Evolutionary conservation across 768 basidiomycete species (phyloP).

Genomic region (Sutorius australiensis): DNA sequence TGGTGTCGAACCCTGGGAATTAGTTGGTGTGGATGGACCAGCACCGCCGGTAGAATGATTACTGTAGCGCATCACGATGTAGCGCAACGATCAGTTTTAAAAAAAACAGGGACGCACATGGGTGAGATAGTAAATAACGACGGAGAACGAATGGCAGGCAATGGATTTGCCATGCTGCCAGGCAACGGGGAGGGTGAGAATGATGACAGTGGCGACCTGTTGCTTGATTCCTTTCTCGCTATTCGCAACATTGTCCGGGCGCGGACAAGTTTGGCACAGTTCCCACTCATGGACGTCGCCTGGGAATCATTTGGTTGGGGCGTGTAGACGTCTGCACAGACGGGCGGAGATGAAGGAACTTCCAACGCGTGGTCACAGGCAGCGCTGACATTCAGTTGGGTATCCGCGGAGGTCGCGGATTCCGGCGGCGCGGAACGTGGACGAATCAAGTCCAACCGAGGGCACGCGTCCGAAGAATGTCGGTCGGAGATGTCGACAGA

Average conservation of each 20-base stretch:
- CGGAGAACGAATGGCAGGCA: not conserved
- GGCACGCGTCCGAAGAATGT: not conserved
- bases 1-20: conserved; percentile 19
- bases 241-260: conserved; percentile 18
- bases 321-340: not conserved
- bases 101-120: conserved; percentile 19
- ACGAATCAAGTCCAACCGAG: not conserved
- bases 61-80: conserved; percentile 1
- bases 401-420: conserved; percentile 1
- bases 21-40: conserved; percentile 21
- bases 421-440: not conserved
- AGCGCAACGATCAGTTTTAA: conserved; percentile 18
- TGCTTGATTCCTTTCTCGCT: conserved; percentile 10
- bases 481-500: conserved; percentile 6
- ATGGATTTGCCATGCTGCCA: conserved; percentile 11
- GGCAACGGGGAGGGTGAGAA: conserved; percentile 5
- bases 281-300: conserved; percentile 4
- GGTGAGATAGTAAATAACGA: conserved; percentile 9
- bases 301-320: conserved; percentile 13
- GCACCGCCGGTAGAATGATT: conserved; percentile 16
- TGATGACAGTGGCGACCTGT: not conserved
- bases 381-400: not conserved
- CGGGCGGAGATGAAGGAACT: conserved; percentile 16
- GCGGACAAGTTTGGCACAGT: conserved; percentile 15
- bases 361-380: not conserved